Base-by-base conservation (phyloP, 2,329 filamentous ascomycete species). In the Aphanocladium album region DNA sequence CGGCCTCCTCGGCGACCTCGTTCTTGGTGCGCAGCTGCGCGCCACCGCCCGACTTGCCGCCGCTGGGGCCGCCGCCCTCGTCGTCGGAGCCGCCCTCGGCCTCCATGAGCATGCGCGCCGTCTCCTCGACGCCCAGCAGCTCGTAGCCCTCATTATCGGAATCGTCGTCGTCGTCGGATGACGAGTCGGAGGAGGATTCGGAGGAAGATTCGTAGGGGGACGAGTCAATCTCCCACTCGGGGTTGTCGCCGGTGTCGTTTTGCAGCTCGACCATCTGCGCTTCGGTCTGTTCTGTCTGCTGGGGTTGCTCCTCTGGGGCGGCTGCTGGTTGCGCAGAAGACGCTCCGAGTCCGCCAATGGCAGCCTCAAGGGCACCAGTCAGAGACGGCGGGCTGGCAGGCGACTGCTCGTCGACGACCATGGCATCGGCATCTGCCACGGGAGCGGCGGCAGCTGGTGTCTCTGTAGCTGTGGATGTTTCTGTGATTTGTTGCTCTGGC, bases 141-240 rank as follows among this genome's bases (percentile, higher is more conserved):
- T 89, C 84, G 67, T 91, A 91, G 33, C 83, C 84, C 62, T 86
- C 86, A 57, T 83, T 72, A 45, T 76, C 82, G 2, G 82, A 83
- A 62, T 83, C 83, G 60, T 85, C 82, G 55, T 83, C 81, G n/a
- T 82, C 84, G 16, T 84, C 80, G 0, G 80, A 82, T 0, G 1
- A 90, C 4, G 88, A 90, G 68, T 87, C 85, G 68, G 89, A 89
- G 0, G 89, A 89, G 0, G 88, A 90, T 17, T 85, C 80, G 0
- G 80, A 82, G 0, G 1, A 90, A 6, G 88, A 90, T 68, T 87
- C 85, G 69, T 89, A 89, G 0, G 89, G 89, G 0, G 88, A 90
- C 1, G 89, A 92, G 68, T 93, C 90, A 8, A 82, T 77, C 70
- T 96, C 91, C 90, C 91, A 98, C 73, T 97, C 93, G 3, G 89